Evolutionary conservation across 2,329 filamentous ascomycete species (phyloP), one percentile per base, ranked within the genome.

Genomic region (Fusarium mangiferae): DNA sequence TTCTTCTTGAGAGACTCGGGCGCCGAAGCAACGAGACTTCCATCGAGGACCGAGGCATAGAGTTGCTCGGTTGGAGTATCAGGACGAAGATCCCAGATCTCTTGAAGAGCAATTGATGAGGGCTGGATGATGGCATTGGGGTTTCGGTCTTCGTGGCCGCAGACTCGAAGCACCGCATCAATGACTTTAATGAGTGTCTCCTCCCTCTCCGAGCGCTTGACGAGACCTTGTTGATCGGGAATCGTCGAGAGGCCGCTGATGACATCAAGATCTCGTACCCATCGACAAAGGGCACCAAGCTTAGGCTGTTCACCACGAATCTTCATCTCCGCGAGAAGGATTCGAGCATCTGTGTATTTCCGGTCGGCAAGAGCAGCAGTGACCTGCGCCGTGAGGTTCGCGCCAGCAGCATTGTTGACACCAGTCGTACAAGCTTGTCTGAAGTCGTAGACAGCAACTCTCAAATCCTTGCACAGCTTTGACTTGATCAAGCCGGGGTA

Each of bases 251-350:
- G 82, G 4, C 91, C 91, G 73, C 89, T 92, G 56, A 93, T 89
- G 30, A 93, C 89, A 75, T 93, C 91, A 33, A 93, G 83, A 77
- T 93, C 91, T 65, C 92, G 87, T 9, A 93, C 91, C 92, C 92
- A 94, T 64, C 92, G 89, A 79, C 91, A 93, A 13, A 93, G 81
- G 4, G 91, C 90, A 26, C 92, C 92, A 1, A 93, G 82, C 74
- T 92, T 92, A 1, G 91, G 91, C 24, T 88, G 86, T 70, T 93
- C 87, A 7, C 85, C 83, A n/a, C 91, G 84, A 24, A 93, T 90
- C 36, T 88, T 86, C 91, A 93, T 93, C 82, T 93, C 91, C 1
- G 91, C 88, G 3, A 94, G 86, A 20, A 93, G 79, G 22, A 93
- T 86, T 58, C 86, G 86, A 10, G 91, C 90, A n/a, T 93, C 91